Percentiles rank a stretch among this genome's conserved stretches.
Evolutionary conservation across 257 asterid genomes (phyloP).

Genomic region (Plectranthus barbatus): DNA sequence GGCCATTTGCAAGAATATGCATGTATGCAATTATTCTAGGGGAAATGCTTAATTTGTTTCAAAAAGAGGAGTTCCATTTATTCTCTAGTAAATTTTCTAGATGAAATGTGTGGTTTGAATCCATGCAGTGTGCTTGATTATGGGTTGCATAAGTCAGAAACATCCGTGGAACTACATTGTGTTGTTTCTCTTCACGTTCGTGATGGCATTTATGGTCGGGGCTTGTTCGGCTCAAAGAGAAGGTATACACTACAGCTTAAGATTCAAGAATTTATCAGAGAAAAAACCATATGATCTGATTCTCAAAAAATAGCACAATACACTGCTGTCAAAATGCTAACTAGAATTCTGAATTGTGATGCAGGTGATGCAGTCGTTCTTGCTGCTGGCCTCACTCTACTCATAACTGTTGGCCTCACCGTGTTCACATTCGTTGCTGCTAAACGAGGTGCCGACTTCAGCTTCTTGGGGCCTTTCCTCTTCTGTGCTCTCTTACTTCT

Average conservation of each 20-base stretch:
- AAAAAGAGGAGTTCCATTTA: background rate
- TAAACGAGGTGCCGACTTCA: slow-evolving; percentile 49
- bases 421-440: slow-evolving; percentile 64
- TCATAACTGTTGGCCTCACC: slow-evolving; percentile 41
- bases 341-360: too few species aligned
- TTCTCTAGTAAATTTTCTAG: too few species aligned
- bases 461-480: slow-evolving; percentile 61
- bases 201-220: slow-evolving; percentile 49
- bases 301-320: too few species aligned
- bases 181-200: slow-evolving; percentile 47
- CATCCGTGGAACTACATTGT: slow-evolving; percentile 69
- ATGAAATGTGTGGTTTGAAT: background rate
- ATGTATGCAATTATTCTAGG: background rate
- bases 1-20: too few species aligned
- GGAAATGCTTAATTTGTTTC: too few species aligned
- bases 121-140: slow-evolving; percentile 38
- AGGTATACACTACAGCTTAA: slow-evolving; percentile 21
- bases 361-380: slow-evolving; percentile 41
- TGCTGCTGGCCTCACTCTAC: slow-evolving; percentile 52
- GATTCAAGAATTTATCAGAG: too few species aligned
- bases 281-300: too few species aligned
- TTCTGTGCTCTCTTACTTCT: slow-evolving; percentile 43
- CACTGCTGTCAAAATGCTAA: too few species aligned
- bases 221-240: slow-evolving; percentile 31
- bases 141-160: slow-evolving; percentile 30